Base-by-base conservation (phyloP, 2,329 filamentous ascomycete species). In the Monascus ruber region DNA sequence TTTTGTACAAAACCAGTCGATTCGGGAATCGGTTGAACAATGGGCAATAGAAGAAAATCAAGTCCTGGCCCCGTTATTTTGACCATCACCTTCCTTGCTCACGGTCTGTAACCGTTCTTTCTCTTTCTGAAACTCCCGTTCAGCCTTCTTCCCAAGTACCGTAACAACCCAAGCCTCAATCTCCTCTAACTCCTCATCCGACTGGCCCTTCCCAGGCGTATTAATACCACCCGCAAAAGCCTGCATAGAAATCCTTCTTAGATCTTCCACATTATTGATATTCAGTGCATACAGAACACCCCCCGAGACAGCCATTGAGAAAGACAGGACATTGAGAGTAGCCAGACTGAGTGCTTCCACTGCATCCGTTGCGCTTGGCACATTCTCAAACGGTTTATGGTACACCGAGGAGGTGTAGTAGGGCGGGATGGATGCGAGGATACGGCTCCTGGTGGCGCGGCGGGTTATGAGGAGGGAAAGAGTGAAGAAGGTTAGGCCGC, bases 341-440 rank as follows among this genome's bases (percentile, higher is more conserved):
- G 89, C 91, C 29, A 95, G 69, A 36, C 81, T 83, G 24, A 98
- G 69, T 0, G 89, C 89, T 62, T 94, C 83, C 28, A 83, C 64
- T 1, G 89, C 89, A 46, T 95, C 81, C 31, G 83, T 58, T 1
- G 77, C 72, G 5, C 79, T 17, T 17, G 17, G 3, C 17, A 17
- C 79, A 53, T 81, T 81, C 26, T 77, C 71, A 9, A 56, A 47
- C 1, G 59, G 62, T 32, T 62, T 53, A 48, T 63, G 61, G 52
- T 52, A 68, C 37, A 60, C 55, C 59, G 60, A 61, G 70, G 64
- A 61, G 33, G 47, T 68, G 71, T 83, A 94, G 67, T 83, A 89
- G 35, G 73, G 74, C 7, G 88, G 87, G 31, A 76, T 64, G 8
- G 76, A 66, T 24, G 75, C 69, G 24, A 74, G 58, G 41, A 74